These are phyloP conservation scores for Taiwanofungus camphoratus DNA, from an alignment of 1,284 basidiomycete species.

Conservation along the genomic window DNA sequence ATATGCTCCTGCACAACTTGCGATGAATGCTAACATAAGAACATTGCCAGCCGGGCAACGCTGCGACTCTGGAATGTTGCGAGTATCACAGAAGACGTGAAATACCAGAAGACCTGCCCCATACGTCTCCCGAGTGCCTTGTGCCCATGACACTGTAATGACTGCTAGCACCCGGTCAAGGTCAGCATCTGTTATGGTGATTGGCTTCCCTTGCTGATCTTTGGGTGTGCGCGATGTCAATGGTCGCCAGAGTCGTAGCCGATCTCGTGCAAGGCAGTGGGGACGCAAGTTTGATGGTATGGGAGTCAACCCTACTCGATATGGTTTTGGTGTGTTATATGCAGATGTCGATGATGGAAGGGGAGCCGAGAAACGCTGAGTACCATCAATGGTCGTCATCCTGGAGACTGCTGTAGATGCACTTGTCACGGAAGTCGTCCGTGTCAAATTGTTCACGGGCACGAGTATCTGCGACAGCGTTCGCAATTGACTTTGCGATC, in stretches of 20 bases:
- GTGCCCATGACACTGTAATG: background rate
- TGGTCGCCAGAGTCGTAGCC: conserved; percentile 13
- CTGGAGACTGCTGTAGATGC: background rate
- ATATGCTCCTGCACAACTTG: conserved; percentile 18
- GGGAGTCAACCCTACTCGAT: conserved; percentile 2
- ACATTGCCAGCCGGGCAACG: conserved; percentile 4
- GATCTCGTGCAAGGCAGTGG: conserved; percentile 18
- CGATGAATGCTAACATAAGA: conserved; percentile 6
- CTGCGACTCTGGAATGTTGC: conserved; percentile 4
- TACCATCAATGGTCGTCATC: background rate
- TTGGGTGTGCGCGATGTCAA: background rate
- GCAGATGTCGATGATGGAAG: background rate
- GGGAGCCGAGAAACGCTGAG: background rate
- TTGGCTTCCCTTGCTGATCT: background rate
- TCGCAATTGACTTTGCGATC: background rate
- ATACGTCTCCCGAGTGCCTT: conserved; percentile 5
- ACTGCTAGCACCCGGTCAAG: background rate
- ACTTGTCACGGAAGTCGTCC: background rate
- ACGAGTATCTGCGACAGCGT: background rate
- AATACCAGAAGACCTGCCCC: conserved; percentile 10
- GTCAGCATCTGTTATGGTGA: conserved; percentile 1
- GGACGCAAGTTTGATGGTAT: conserved; percentile 21
- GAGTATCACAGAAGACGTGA: conserved; percentile 12
- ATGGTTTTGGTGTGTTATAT: background rate
- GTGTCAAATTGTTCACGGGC: background rate